Base-by-base conservation (phyloP, 257 asterid genomes). In the Thymus quinquecostatus region DNA sequence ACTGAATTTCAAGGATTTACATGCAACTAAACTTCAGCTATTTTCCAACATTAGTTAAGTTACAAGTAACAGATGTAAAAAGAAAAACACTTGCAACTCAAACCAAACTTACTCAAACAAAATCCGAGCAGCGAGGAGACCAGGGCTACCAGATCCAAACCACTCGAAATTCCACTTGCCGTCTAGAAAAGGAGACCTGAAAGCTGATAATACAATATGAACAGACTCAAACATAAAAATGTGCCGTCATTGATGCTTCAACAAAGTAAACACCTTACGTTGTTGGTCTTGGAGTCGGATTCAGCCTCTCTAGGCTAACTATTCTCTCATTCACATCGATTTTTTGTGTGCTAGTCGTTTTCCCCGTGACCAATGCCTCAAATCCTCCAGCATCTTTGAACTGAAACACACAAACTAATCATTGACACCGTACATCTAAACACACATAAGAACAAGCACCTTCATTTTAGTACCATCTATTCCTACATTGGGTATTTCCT, bases 271-370 rank as follows among this genome's bases (percentile, higher is more conserved):
- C 83, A 80, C 47, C 87, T 85, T 87, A 94, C 98, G 95, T 89
- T 83, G 99, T 86, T 61, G 98, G 99, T 64, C 96, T 82, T 74
- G 97, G 87, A 3, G 92, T 86, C 4, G 98, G 98, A 78, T 86
- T 94, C 83, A 92, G 89, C 79, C 96, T 84, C 88, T 91, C 96
- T 0, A 91, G 92, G 71, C 80, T 67, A 61, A 87, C 86, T 70
- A 91, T 85, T 82, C 88, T 84, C 86, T 91, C 92, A 62, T 91
- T 87, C 68, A 91, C 92, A 72, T 88, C 97, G 70, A 88, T 84
- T 36, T 81, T 78, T 50, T 91, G 96, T 49, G 81, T 49, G 65
- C 77, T 86, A 3, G 94, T 88, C 56, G 83, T 73, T 78, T 72
- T 88, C 60, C 97, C 95, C 4, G 92, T 80, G 65, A 87, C 85